These are phyloP conservation scores for Podila verticillata DNA, from an alignment of 192 early-diverging fungal species.

Conservation along the genomic window DNA sequence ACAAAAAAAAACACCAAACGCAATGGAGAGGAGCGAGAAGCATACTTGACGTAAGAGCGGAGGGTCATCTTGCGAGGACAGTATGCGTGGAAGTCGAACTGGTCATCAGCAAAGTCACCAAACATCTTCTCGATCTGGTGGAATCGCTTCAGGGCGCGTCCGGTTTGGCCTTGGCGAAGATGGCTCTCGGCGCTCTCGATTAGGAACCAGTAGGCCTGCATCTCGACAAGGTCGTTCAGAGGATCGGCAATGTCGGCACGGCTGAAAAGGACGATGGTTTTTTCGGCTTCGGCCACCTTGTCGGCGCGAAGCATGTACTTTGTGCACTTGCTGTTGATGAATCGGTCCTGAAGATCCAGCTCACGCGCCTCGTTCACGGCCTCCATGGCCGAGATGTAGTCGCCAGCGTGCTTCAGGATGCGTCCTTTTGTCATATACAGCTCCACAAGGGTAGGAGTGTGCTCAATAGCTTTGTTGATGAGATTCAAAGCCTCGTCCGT, in stretches of 20 bases:
- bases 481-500: slow-evolving; percentile 73
- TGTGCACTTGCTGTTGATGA: slow-evolving; percentile 92
- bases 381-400: slow-evolving; percentile 72
- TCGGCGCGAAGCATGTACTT: slow-evolving; percentile 94
- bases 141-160: slow-evolving; percentile 89
- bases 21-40: not conserved
- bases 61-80: slow-evolving; percentile 90
- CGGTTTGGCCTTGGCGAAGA: slow-evolving; percentile 71
- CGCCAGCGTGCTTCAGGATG: slow-evolving; percentile 93
- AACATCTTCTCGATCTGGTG: slow-evolving; percentile 87
- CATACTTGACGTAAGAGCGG: slow-evolving; percentile 82
- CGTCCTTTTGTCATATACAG: slow-evolving; percentile 93
- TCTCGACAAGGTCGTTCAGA: slow-evolving; percentile 85
- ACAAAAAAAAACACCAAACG: not conserved
- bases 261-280: slow-evolving; percentile 85
- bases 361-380: slow-evolving; percentile 88
- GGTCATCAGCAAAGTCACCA: slow-evolving; percentile 85
- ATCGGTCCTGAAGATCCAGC: slow-evolving; percentile 93
- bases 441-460: slow-evolving; percentile 93
- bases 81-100: slow-evolving; percentile 97
- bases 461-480: slow-evolving; percentile 84
- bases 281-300: slow-evolving; percentile 83
- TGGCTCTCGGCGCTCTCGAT: slow-evolving; percentile 79
- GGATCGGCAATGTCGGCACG: slow-evolving; percentile 72
- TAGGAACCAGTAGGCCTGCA: slow-evolving; percentile 95